These are phyloP conservation scores for Kazachstania sp. DNA, from an alignment of 1,139 yeast species.

Conservation along the genomic window DNA sequence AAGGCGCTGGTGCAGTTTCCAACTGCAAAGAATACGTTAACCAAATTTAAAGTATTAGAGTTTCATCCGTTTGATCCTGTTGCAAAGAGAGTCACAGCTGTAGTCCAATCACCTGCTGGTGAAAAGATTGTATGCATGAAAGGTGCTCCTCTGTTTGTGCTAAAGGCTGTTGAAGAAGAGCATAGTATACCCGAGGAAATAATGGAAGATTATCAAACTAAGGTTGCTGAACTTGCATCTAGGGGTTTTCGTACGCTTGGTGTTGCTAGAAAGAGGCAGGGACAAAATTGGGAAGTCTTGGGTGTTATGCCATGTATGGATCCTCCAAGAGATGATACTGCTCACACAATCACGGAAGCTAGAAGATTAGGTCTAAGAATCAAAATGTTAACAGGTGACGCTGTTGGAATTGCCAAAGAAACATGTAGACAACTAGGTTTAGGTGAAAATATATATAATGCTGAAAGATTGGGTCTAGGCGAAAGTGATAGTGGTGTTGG, in stretches of 20 bases:
- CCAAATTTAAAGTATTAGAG: constrained; percentile 89
- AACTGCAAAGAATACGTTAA: constrained; percentile 89
- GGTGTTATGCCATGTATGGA: constrained; percentile 99
- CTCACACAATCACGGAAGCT: constrained; percentile 89
- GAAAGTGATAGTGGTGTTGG: constrained; percentile 82
- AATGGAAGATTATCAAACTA: constrained; percentile 90
- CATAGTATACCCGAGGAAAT: constrained; percentile 94
- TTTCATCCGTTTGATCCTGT: constrained; percentile 98
- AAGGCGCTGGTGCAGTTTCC: constrained; percentile 81
- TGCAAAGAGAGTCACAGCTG: constrained; percentile 91
- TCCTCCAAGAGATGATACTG: constrained; percentile 98
- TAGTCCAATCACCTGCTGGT: constrained; percentile 92
- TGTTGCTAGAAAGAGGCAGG: constrained; percentile 99
- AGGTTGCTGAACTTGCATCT: constrained; percentile 93
- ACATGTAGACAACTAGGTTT: constrained; percentile 96
- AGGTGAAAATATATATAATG: constrained; percentile 94
- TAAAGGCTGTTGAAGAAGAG: constrained; percentile 92
- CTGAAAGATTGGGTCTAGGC: constrained; percentile 92
- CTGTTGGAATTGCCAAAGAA: constrained; percentile 98
- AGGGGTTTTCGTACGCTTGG: constrained; percentile 98
- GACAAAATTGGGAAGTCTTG: constrained; percentile 95
- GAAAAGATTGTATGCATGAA: constrained; percentile 92
- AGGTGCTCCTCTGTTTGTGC: constrained; percentile 94
- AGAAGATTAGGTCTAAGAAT: constrained; percentile 88
- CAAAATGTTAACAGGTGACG: constrained; percentile 98